Evolutionary conservation across 352 stramenopile species (phyloP).

Genomic region (Phytophthora sp.): DNA sequence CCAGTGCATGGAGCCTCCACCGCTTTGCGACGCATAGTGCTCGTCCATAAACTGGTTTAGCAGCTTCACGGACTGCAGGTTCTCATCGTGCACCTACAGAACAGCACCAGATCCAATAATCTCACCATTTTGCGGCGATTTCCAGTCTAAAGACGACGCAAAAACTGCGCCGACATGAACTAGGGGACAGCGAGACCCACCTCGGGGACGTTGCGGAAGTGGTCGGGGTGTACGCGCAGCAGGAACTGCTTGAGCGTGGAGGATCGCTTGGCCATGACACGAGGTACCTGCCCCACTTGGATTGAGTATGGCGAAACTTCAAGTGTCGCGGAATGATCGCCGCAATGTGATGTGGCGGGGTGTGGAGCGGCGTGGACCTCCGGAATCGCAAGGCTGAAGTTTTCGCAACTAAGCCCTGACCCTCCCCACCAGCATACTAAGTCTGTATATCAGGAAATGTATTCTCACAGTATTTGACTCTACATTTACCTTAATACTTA

Average conservation of each 20-base stretch:
- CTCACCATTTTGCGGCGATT: background rate
- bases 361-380: conserved; percentile 25
- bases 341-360: conserved; percentile 15
- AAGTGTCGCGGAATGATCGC: conserved; percentile 21
- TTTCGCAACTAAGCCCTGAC: background rate
- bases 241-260: conserved; percentile 74
- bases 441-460: background rate
- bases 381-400: conserved; percentile 28
- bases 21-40: conserved; percentile 26
- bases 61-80: conserved; percentile 70
- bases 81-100: conserved; percentile 68
- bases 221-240: conserved; percentile 72
- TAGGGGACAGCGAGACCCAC: conserved; percentile 6
- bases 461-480: background rate
- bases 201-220: conserved; percentile 60
- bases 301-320: conserved; percentile 29
- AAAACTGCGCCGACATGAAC: no score
- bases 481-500: background rate
- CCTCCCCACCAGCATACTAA: conserved; percentile 6
- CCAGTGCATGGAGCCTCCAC: conserved; percentile 9
- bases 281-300: background rate
- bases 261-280: conserved; percentile 53
- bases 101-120: background rate
- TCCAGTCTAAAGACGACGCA: background rate
- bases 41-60: conserved; percentile 80